phyloP scores from a whole-genome alignment of 2,329 filamentous ascomycete species.

The Lachnellula arida region DNA sequence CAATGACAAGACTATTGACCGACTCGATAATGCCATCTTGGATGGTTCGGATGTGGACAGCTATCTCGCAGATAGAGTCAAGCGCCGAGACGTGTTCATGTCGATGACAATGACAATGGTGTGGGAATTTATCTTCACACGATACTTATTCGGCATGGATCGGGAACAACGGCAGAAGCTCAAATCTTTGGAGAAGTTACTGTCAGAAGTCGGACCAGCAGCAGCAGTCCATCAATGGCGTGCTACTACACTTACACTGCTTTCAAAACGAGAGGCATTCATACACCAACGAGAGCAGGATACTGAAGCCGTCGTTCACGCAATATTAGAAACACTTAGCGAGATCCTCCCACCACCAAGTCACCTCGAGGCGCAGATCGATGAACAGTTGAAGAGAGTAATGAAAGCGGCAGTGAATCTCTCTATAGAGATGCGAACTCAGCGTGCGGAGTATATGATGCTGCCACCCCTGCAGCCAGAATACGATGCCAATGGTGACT shows the following conservation, averaged over 20 bases:
- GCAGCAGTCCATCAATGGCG: constrained; percentile 96
- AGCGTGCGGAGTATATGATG: constrained; percentile 98
- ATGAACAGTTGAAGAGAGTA: constrained; percentile 80
- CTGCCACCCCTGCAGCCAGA: constrained; percentile 90
- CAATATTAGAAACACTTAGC: constrained; percentile 78
- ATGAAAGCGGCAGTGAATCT: constrained; percentile 84
- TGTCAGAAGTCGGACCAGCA: constrained; percentile 80
- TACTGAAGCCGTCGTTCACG: constrained; percentile 91
- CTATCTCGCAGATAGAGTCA: constrained; percentile 83
- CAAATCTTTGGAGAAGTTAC: constrained; percentile 88
- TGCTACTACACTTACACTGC: constrained; percentile 85
- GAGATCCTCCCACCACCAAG: constrained; percentile 82
- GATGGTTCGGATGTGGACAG: constrained; percentile 90
- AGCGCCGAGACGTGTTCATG: constrained; percentile 93
- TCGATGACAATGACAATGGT: constrained; percentile 99
- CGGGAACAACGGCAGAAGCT: constrained; percentile 96
- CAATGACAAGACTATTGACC: constrained; percentile 89
- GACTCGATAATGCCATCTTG: constrained; percentile 88
- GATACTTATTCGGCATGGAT: constrained; percentile 98
- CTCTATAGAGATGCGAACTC: constrained; percentile 94
- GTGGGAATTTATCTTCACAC: constrained; percentile 97
- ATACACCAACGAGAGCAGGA: constrained; percentile 78
- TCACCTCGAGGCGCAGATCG: constrained; percentile 73
- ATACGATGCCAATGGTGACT: constrained; percentile 88
- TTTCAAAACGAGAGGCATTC: constrained; percentile 78